phyloP scores from a whole-genome alignment of 2,329 filamentous ascomycete species.

The Teratosphaeria gauchensis region DNA sequence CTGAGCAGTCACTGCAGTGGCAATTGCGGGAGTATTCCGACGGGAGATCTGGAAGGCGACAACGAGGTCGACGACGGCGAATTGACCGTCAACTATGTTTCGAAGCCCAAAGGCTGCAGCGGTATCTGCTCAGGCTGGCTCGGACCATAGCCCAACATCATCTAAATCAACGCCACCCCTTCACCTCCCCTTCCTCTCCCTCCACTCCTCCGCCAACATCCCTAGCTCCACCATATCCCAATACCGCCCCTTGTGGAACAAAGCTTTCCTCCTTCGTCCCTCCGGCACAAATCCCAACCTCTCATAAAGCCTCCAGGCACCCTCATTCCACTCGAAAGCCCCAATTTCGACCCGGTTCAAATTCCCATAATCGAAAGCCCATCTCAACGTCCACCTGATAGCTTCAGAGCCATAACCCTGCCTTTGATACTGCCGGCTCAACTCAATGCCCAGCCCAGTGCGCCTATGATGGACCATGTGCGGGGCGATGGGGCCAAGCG shows the following conservation, averaged over 20 bases:
- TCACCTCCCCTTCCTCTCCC: slow-evolving; percentile 1
- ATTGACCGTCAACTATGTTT: neutral
- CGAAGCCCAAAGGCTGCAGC: neutral
- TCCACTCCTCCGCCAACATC: slow-evolving; percentile 35
- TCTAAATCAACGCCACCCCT: neutral
- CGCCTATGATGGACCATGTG: slow-evolving; percentile 31
- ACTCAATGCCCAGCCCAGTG: slow-evolving; percentile 32
- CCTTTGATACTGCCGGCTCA: slow-evolving; percentile 28
- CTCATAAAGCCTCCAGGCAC: slow-evolving; percentile 36
- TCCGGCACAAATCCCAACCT: slow-evolving; percentile 39
- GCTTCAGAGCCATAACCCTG: slow-evolving; percentile 40
- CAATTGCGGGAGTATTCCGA: neutral
- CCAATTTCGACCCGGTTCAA: slow-evolving; percentile 37
- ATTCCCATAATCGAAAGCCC: slow-evolving; percentile 36
- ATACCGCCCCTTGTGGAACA: slow-evolving; percentile 35
- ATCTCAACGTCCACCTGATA: slow-evolving; percentile 39
- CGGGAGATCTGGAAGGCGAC: neutral
- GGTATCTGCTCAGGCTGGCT: neutral
- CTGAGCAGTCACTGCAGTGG: neutral
- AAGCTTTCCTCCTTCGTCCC: slow-evolving; percentile 32
- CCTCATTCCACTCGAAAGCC: slow-evolving; percentile 36
- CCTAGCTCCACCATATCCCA: slow-evolving; percentile 25
- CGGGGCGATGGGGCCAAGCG: slow-evolving; percentile 16
- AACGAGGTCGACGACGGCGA: neutral
- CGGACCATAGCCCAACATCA: neutral